Percentiles rank a stretch among this genome's conserved stretches.
Evolutionary conservation across 208 protist genomes (phyloP).

Genomic region (Trypanosoma lewisi): DNA sequence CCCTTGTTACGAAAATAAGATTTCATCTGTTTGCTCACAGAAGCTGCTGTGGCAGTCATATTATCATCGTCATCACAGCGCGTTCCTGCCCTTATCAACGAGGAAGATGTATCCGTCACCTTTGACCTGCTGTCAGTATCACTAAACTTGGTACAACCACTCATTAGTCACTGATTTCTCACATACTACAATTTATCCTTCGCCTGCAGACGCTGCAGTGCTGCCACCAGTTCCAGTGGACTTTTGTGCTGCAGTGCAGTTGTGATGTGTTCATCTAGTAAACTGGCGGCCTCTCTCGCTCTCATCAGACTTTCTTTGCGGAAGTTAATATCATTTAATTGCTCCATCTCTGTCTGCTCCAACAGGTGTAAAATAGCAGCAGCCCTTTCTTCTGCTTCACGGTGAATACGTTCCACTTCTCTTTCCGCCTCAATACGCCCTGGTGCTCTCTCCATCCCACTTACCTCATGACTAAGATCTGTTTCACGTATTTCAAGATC

Average conservation of each 20-base stretch:
- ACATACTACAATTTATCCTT: slow-evolving; percentile 51
- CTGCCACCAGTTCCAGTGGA: slow-evolving; percentile 34
- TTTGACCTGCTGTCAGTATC: not conserved
- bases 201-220: slow-evolving; percentile 55
- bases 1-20: no score
- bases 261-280: slow-evolving; percentile 31
- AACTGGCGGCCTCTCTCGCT: slow-evolving; percentile 29
- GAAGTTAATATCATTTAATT: slow-evolving; percentile 36
- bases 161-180: slow-evolving; percentile 29
- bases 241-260: slow-evolving; percentile 25
- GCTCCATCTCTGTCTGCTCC: slow-evolving; percentile 43
- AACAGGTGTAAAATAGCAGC: slow-evolving; percentile 31
- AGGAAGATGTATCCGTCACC: not conserved
- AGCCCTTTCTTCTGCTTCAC: slow-evolving; percentile 58
- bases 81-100: not conserved
- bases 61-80: not conserved
- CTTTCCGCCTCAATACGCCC: slow-evolving; percentile 44
- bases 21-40: not conserved
- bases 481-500: slow-evolving; percentile 45
- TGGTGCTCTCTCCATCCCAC: slow-evolving; percentile 35
- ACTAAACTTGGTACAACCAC: slow-evolving; percentile 2
- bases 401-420: slow-evolving; percentile 58
- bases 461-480: slow-evolving; percentile 41
- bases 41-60: not conserved
- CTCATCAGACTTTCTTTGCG: slow-evolving; percentile 36